Evolutionary conservation across 106 monocot species (phyloP).

Genomic region (Gastrodia elata): DNA sequence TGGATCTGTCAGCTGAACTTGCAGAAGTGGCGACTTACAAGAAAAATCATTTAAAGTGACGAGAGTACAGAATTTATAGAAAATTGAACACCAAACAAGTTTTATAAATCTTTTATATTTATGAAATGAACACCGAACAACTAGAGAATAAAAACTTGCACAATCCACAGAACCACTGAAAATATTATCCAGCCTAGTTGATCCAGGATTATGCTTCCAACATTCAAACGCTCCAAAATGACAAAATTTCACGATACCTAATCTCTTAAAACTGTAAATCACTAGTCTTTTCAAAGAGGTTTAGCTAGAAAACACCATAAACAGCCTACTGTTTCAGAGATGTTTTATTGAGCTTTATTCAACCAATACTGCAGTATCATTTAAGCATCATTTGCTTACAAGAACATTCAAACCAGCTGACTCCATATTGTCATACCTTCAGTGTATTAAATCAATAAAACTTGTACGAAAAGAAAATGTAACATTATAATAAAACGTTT

Average conservation of each 20-base stretch:
- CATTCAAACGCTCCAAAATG: neutral
- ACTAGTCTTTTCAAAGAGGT: neutral
- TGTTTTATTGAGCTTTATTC: neutral
- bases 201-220: neutral
- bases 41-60: neutral
- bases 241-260: neutral
- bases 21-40: no score
- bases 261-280: neutral
- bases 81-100: neutral
- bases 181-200: neutral
- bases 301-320: neutral
- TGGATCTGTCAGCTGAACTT: no score
- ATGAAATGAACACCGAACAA: neutral
- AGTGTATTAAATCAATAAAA: neutral
- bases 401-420: neutral
- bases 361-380: neutral
- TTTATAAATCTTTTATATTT: no score
- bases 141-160: conserved; percentile 1
- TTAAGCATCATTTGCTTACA: neutral
- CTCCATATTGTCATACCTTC: neutral
- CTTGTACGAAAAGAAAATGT: neutral
- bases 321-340: neutral
- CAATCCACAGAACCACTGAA: neutral
- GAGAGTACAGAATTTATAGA: neutral
- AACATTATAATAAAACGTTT: neutral